Evolutionary conservation across 306 rosid species (phyloP).

Genomic region (Prunus salicina): DNA sequence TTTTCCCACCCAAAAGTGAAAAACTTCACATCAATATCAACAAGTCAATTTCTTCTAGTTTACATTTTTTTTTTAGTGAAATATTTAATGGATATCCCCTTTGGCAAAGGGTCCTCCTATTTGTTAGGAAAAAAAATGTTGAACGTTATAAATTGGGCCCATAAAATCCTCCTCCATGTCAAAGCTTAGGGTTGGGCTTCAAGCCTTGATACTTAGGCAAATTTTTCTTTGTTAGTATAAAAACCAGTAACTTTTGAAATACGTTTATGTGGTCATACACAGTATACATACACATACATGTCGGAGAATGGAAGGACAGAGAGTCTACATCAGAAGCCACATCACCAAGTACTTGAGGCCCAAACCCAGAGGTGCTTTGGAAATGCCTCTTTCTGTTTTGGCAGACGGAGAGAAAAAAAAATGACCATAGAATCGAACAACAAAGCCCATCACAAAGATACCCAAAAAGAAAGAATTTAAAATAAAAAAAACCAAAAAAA

Average conservation of each 20-base stretch:
- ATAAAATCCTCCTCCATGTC: not conserved
- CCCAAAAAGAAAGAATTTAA: not conserved
- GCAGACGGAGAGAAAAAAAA: slow-evolving; percentile 42
- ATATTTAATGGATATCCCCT: not conserved
- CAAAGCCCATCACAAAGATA: slow-evolving; percentile 17
- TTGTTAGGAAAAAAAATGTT: not conserved
- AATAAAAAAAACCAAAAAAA: not conserved
- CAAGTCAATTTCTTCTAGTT: slow-evolving; percentile 26
- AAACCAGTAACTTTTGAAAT: not conserved
- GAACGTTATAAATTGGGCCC: not conserved
- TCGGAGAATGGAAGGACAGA: slow-evolving; percentile 22
- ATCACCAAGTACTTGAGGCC: slow-evolving; percentile 33
- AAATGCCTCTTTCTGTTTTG: slow-evolving; percentile 27
- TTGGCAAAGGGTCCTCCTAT: not conserved
- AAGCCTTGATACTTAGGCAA: not conserved
- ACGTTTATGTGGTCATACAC: not conserved
- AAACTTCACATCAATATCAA: slow-evolving; percentile 54
- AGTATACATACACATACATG: slow-evolving; percentile 21
- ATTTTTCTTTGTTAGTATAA: not conserved
- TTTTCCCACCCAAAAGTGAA: slow-evolving; percentile 35
- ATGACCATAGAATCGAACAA: slow-evolving; percentile 20
- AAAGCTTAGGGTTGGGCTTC: not conserved
- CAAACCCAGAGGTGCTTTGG: slow-evolving; percentile 28
- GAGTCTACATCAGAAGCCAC: slow-evolving; percentile 25
- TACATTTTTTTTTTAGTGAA: not conserved